Evolutionary conservation across 768 basidiomycete genomes (phyloP), one percentile per base, ranked within the genome.

Genomic region (Termitomyces titanicus): DNA sequence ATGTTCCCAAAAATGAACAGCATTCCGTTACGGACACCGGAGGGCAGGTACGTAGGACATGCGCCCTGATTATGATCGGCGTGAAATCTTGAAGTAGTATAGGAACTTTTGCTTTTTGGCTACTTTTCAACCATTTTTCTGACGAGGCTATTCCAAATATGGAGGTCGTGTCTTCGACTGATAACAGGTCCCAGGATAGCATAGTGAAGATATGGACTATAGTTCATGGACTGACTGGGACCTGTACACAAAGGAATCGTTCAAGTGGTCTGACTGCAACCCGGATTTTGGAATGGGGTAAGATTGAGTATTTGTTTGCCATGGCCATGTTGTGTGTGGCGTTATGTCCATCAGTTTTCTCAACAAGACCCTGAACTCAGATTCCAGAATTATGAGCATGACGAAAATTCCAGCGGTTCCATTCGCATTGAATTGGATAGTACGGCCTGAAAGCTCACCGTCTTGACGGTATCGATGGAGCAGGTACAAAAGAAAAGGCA

Each of bases 251-350:
- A 17, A 35, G 2, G 22, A 35, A 17, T 15, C 17, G 12, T 48
- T n/a, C 47, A 25, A 22, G 17, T 22, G 5, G 47, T 37, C 22
- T 3, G 25, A 34, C 27, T 1, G 25, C 8, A 47, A 34, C 10
- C 11, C 22, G 33, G 29, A 33, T 37, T 42, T 51, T 51, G 40
- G 40, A 29, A 22, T 25, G 20, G 51, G 38, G 31, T 51, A 40
- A 51, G 20, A 25, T 31, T 34, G 13, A 47, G 34, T n/a, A 43
- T 42, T 52, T 52, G 39, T 24, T 42, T 42, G 39, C 39, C 20
- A 22, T 52, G 44, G 39, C 39, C 20, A 22, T 52, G 44, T 46
- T 53, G 52, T 53, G 52, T 53, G 52, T 53, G 52, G 52, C 52
- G 52, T 53, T 34, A 37, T 46, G 42, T 13, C 33, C 33, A 44